Conservation (phyloP, 148 eudicot genomes). For the Rhododendron ovatum region DNA sequence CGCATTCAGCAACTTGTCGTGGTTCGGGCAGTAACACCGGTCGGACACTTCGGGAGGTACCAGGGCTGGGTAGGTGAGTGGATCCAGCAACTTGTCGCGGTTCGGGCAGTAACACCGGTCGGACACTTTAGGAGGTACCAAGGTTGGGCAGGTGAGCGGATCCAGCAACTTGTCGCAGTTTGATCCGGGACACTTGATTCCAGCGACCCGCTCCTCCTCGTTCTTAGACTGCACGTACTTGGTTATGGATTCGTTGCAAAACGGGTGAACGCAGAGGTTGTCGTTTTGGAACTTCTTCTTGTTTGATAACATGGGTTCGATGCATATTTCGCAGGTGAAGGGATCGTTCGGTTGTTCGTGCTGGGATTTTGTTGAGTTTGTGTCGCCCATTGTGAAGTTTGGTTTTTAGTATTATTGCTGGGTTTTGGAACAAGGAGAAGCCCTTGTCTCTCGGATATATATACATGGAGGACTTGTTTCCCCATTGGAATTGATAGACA, state of each 20-base stretch:
- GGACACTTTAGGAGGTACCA: conserved; percentile 7
- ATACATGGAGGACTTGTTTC: too few species aligned
- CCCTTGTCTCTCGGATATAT: too few species aligned
- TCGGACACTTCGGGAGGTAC: conserved; percentile 9
- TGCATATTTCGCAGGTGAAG: conserved; percentile 8
- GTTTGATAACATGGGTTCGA: background rate
- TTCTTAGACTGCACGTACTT: conserved; percentile 29
- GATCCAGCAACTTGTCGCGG: conserved; percentile 17
- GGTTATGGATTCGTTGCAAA: conserved; percentile 28
- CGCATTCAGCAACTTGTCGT: too few species aligned
- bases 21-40: conserved; percentile 45
- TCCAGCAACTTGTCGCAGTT: conserved; percentile 22
- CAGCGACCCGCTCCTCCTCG: conserved; percentile 21
- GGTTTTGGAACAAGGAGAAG: too few species aligned
- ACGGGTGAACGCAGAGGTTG: conserved; percentile 26
- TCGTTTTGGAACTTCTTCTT: conserved; percentile 16
- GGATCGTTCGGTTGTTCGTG: conserved; percentile 15
- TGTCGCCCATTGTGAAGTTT: too few species aligned
- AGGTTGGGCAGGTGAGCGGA: conserved; percentile 11
- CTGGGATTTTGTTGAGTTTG: background rate
- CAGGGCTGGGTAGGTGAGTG: conserved; percentile 4
- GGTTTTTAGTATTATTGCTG: too few species aligned
- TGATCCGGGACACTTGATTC: background rate
- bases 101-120: conserved; percentile 42
- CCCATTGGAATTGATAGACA: too few species aligned